A percentile compares a stretch with the other conserved stretches of the same genome.
phyloP scores from a whole-genome alignment of 306 rosid genomes.

The Prosopis cineraria region DNA sequence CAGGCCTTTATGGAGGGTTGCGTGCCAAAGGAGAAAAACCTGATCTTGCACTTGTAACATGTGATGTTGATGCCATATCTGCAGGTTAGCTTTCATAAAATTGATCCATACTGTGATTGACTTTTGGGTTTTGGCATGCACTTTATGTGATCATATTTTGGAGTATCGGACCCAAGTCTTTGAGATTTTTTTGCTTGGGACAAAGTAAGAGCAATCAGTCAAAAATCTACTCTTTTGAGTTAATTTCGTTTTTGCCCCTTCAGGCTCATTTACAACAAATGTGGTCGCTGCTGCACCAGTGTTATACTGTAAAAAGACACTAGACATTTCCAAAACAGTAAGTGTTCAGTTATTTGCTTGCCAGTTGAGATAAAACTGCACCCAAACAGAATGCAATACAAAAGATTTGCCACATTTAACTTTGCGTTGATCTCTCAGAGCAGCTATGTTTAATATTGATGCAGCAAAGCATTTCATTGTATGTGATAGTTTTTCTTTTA shows the following conservation, averaged over 20 bases:
- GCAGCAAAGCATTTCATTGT: neutral
- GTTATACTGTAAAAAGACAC: conserved; percentile 62
- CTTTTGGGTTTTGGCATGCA: conserved; percentile 20
- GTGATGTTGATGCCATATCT: conserved; percentile 89
- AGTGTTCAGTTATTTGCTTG: conserved; percentile 7
- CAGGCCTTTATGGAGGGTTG: conserved; percentile 83
- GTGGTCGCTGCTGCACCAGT: conserved; percentile 98
- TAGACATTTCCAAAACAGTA: conserved; percentile 65
- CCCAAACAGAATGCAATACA: conserved; percentile 22
- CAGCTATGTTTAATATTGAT: neutral
- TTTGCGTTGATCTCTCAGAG: neutral
- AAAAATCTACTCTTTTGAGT: neutral
- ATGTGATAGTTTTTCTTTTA: neutral
- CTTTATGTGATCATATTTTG: conserved; percentile 26
- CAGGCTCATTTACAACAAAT: conserved; percentile 88
- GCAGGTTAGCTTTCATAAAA: conserved; percentile 60
- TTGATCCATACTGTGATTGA: neutral
- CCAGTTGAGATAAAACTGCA: neutral
- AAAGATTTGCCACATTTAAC: neutral
- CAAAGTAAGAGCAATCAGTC: neutral
- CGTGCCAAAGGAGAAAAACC: conserved; percentile 82
- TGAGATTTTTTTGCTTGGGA: neutral
- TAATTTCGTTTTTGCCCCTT: neutral
- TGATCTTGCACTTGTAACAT: conserved; percentile 90
- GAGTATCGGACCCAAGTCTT: neutral